Conservation (phyloP, 345 rosid genomes). For the Lepidium aucheri region DNA sequence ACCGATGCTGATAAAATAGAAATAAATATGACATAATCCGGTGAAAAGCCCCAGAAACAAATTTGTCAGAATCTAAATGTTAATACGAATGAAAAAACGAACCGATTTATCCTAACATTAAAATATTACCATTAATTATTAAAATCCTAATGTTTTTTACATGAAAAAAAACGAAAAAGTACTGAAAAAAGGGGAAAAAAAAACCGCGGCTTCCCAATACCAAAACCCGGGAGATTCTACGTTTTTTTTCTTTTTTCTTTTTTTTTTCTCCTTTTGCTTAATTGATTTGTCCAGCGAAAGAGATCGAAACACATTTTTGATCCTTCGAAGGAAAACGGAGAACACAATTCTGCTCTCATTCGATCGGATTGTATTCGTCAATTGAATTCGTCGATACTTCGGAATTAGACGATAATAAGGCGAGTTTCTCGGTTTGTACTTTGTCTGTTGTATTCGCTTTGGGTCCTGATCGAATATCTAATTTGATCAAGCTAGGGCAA, state of each 20-base stretch:
- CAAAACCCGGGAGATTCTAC: slow-evolving; percentile 31
- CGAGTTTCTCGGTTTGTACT: slow-evolving; percentile 19
- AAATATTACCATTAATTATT: too few species aligned
- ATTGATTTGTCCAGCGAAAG: slow-evolving; percentile 15
- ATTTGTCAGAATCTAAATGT: too few species aligned
- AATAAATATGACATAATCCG: too few species aligned
- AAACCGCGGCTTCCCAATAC: slow-evolving; percentile 22
- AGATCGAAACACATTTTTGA: slow-evolving; percentile 16
- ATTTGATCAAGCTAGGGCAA: slow-evolving; percentile 11
- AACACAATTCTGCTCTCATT: neutral
- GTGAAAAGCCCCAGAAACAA: too few species aligned
- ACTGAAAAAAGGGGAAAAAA: neutral
- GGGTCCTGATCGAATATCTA: slow-evolving; percentile 6
- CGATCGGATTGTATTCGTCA: neutral
- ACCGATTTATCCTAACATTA: too few species aligned
- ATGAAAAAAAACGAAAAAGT: neutral
- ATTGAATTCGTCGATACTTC: slow-evolving; percentile 2
- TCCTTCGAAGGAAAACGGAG: neutral
- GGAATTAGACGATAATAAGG: neutral
- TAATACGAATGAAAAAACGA: too few species aligned
- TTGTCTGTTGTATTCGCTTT: neutral
- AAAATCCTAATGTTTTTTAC: neutral
- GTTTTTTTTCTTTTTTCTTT: neutral
- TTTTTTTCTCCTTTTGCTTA: neutral
- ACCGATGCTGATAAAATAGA: too few species aligned